Base-by-base conservation (phyloP, 495 filamentous ascomycete species). In the Glutinoglossum americanum region DNA sequence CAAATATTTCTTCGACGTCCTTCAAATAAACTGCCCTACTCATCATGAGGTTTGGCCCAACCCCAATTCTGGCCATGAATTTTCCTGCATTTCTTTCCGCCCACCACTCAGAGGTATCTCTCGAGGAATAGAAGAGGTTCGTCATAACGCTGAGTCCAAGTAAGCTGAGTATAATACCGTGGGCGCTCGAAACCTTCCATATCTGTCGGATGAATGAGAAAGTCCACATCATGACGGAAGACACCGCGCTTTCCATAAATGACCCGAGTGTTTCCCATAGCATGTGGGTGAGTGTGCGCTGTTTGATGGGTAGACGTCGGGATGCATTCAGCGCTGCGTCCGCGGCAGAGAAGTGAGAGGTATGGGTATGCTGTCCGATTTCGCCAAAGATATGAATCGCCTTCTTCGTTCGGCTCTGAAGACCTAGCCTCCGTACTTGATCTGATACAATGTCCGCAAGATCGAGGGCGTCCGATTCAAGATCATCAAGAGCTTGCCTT, bases 351-450 rank as follows among this genome's bases (percentile, higher is more conserved):
- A 89, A 84, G 28, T 88, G 75, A 1, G 84, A 74, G 15, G 75
- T 74, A 51, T 80, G 73, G 15, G 68, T 80, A 65, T 87, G 83
- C 57, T 82, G 76, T 33, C 89, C 89, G 49, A 98, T 74, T 56
- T 83, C 76, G 53, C 92, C 92, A 66, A 95, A 98, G 23, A 95
- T 86, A 56, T 83, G 79, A 56, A 94, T 84, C 44, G 89, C 89
- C 61, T 90, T 86, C 70, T 89, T 90, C 47, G 89, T 95, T 56
- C 85, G 80, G 65, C 82, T 84, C 65, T 90, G 80, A 47, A 80
- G 74, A 64, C 89, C 83, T 0, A 97, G 78, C 63, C 80, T 82
- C 37, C 83, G 78, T 48, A 94, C 87, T 65, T 96, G 88, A 60
- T 95, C 89, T 21, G 82, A 82, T 28, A 89, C 82, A 10, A 96